Evolutionary conservation across 768 basidiomycete genomes (phyloP), one percentile per base, ranked within the genome.

Genomic region (Suillus subalutaceus): DNA sequence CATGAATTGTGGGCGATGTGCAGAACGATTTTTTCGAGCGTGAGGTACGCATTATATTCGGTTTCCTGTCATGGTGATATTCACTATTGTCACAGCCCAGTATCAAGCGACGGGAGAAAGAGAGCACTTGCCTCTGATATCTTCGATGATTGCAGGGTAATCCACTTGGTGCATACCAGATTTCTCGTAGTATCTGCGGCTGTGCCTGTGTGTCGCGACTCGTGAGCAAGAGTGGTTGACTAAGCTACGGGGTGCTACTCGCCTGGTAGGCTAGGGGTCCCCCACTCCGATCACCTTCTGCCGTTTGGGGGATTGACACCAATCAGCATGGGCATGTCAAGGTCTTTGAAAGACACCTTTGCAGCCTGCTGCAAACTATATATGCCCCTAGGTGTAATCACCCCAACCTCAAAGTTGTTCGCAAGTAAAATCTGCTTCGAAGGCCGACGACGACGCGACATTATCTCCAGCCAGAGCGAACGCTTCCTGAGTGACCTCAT

Each of bases 301-400:
- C 40, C 91, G 80, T 70, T 93, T 91, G 8, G 87, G 88, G 88
- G 83, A 67, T 92, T 90, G 41, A 93, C 83, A 0, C 91, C 92
- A 57, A 94, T 87, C 62, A 93, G 77, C 10, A 88, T 83, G 0
- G 82, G 80, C 13, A 89, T 72, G 2, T 77, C 68, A 15, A 93
- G 71, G 58, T 85, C 79, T 40, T 76, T 77, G 43, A 92, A 77
- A 9, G 71, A 71, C n/a, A 82, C 79, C 58, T 75, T 78, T 48
- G 76, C 69, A 6, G 69, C 64, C 6, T 62, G 52, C 50, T 50
- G 38, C 0, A 64, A 26, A 9, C n/a, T 30, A n/a, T n/a, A 18
- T 41, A 10, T 37, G 37, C 64, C 60, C 15, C 58, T 26, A 3
- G 65, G 65, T 8, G 72, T 73, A 35, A 70, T 74, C 37, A 84